These are phyloP conservation scores for Fusarium globosum DNA, from an alignment of 2,329 filamentous ascomycete species.

Conservation along the genomic window DNA sequence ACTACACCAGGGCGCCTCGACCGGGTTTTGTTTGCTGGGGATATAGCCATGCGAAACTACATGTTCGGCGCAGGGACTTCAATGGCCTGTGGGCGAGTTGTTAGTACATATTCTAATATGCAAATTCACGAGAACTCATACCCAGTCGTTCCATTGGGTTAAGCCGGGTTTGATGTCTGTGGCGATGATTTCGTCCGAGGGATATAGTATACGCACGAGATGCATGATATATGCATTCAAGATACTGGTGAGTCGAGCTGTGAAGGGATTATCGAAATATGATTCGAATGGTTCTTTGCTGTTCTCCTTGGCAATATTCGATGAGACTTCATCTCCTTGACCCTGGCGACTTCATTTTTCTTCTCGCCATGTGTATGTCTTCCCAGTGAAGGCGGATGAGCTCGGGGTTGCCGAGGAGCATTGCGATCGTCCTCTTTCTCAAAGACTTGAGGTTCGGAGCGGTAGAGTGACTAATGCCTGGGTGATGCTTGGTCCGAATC, in stretches of 20 bases:
- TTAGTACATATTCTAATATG: neutral
- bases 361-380: neutral
- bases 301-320: too few relatives aligned
- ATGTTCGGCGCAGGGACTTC: too few relatives aligned
- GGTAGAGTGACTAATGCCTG: too few relatives aligned
- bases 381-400: neutral
- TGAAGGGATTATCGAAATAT: neutral
- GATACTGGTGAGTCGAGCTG: too few relatives aligned
- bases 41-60: neutral
- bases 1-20: neutral
- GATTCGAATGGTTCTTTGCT: neutral
- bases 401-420: neutral
- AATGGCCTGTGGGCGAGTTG: accelerated
- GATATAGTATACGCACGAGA: neutral
- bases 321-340: too few relatives aligned
- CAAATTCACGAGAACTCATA: neutral
- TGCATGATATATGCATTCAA: neutral
- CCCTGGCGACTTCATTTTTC: neutral
- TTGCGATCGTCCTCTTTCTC: accelerated
- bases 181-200: neutral
- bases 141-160: too few relatives aligned
- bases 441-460: neutral
- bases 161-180: neutral
- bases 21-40: neutral
- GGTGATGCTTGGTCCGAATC: neutral